Percentiles rank a stretch among this genome's conserved stretches.
phyloP scores from a whole-genome alignment of 306 rosid species.

The Begonia fuchsioides region DNA sequence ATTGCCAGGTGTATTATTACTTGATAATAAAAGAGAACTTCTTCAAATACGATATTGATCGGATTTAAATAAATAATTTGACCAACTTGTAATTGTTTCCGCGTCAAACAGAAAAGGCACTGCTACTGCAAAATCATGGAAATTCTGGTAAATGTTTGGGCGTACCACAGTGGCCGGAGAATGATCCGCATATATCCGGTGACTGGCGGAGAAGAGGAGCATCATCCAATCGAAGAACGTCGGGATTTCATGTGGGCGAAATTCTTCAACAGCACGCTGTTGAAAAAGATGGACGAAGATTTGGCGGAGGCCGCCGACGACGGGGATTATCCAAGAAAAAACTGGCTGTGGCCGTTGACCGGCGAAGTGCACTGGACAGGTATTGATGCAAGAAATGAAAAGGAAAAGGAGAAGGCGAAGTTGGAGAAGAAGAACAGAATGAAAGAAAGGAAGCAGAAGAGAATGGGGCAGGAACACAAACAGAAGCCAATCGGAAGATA shows the following conservation, averaged over 20 bases:
- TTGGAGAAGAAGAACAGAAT: slow-evolving; percentile 70
- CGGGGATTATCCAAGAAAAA: slow-evolving; percentile 46
- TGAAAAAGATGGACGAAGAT: slow-evolving; percentile 89
- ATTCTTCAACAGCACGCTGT: slow-evolving; percentile 42
- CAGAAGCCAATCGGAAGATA: slow-evolving; percentile 74
- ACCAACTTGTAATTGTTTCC: slow-evolving; percentile 6
- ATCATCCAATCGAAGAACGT: slow-evolving; percentile 64
- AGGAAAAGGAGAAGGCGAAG: slow-evolving; percentile 54
- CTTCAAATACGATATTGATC: no score
- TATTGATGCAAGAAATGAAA: slow-evolving; percentile 61
- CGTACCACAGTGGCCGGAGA: slow-evolving; percentile 85
- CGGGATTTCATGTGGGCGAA: slow-evolving; percentile 63
- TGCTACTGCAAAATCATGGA: slow-evolving; percentile 74
- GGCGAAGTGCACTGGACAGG: slow-evolving; percentile 94
- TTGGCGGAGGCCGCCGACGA: slow-evolving; percentile 88
- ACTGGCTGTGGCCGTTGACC: slow-evolving; percentile 88
- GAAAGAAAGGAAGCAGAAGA: slow-evolving; percentile 43
- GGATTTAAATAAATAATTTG: no score
- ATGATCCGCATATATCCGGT: slow-evolving; percentile 64
- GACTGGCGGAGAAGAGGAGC: slow-evolving; percentile 63
- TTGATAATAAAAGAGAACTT: no score
- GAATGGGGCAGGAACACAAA: slow-evolving; percentile 52
- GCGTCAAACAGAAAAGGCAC: slow-evolving; percentile 44
- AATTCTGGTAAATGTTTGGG: slow-evolving; percentile 85
- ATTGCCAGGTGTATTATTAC: no score